These are phyloP conservation scores for Komagataea norvegica DNA, from an alignment of 1,139 yeast species.

Conservation along the genomic window DNA sequence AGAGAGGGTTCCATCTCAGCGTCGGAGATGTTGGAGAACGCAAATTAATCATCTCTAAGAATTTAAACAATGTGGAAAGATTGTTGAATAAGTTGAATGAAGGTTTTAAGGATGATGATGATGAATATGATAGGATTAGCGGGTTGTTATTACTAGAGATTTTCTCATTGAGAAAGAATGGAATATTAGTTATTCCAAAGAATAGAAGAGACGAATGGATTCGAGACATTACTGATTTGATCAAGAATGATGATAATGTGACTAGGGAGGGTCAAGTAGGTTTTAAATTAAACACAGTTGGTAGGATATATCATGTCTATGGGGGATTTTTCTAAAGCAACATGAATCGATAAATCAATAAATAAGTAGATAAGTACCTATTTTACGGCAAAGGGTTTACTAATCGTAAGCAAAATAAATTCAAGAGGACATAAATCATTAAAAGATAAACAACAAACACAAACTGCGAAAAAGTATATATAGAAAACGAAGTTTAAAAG, in stretches of 20 bases:
- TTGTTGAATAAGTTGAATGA: conserved; percentile 31
- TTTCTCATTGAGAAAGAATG: conserved; percentile 46
- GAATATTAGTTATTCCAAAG: conserved; percentile 45
- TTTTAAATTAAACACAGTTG: conserved; percentile 41
- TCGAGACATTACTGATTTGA: conserved; percentile 51
- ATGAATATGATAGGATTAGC: conserved; percentile 25
- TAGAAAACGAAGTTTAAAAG: conserved; percentile 42
- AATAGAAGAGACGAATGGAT: conserved; percentile 46
- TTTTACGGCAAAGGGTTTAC: no score
- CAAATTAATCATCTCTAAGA: conserved; percentile 39
- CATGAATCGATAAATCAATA: background rate
- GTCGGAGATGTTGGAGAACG: conserved; percentile 21
- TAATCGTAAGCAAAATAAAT: no score
- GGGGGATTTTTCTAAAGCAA: conserved; percentile 11
- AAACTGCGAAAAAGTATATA: no score
- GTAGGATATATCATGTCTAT: conserved; percentile 37
- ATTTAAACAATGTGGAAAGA: conserved; percentile 56
- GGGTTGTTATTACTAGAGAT: conserved; percentile 57
- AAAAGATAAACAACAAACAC: no score
- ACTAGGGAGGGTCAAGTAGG: conserved; percentile 26
- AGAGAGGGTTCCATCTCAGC: conserved; percentile 39
- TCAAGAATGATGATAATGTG: conserved; percentile 24
- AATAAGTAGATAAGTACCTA: no score
- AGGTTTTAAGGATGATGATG: conserved; percentile 16
- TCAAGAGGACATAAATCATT: background rate